Percentiles rank a stretch among this genome's conserved stretches.
Evolutionary conservation across 2,329 filamentous ascomycete species (phyloP).

Genomic region (Catunica adiposa): DNA sequence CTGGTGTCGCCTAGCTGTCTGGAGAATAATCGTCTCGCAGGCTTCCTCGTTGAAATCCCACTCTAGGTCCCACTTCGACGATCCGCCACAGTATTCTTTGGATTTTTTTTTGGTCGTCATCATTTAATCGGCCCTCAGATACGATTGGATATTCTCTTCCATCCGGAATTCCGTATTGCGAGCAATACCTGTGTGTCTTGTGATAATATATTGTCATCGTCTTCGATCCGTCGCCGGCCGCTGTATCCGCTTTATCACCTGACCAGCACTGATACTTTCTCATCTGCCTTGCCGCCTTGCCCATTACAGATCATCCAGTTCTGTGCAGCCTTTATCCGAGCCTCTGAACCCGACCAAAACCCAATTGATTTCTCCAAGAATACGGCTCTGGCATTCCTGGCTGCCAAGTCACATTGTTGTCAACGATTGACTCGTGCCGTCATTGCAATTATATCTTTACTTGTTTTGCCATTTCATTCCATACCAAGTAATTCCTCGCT

Average conservation of each 20-base stretch:
- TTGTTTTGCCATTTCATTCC: background rate
- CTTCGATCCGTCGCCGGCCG: background rate
- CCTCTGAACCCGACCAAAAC: too few species aligned
- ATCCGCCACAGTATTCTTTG: slow-evolving; percentile 19
- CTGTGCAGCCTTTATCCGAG: too few species aligned
- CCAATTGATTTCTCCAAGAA: background rate
- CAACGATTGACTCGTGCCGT: background rate
- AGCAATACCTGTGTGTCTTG: too few species aligned
- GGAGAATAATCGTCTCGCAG: too few species aligned
- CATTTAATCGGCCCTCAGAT: slow-evolving; percentile 20
- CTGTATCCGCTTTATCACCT: slow-evolving; percentile 16
- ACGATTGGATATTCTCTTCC: too few species aligned
- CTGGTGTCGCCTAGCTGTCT: too few species aligned
- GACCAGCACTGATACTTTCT: background rate
- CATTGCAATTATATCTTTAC: background rate
- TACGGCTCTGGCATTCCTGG: background rate
- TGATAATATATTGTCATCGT: too few species aligned
- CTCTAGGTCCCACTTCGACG: slow-evolving; percentile 10
- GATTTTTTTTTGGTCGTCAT: slow-evolving; percentile 16
- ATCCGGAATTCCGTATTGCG: too few species aligned
- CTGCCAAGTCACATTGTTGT: background rate
- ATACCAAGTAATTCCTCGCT: background rate
- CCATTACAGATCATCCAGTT: background rate
- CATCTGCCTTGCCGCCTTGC: background rate
- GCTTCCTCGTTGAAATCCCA: too few species aligned